Evolutionary conservation across 345 rosid species (phyloP).

Genomic region (Boechera divaricarpa): DNA sequence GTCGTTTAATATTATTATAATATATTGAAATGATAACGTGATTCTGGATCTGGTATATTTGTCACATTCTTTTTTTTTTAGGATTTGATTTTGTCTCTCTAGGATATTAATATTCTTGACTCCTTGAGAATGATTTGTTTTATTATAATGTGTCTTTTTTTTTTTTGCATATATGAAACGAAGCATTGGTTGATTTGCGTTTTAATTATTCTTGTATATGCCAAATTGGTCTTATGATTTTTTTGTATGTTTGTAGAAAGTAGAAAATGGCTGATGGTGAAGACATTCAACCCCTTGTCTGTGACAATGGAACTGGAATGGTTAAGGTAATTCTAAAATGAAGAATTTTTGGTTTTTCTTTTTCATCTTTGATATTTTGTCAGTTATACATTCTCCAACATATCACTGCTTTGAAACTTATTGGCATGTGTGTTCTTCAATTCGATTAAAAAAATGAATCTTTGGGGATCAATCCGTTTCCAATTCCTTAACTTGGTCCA

Average conservation of each 20-base stretch:
- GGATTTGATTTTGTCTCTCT: constrained; percentile 1
- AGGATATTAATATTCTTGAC: background rate
- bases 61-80: constrained; percentile 7
- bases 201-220: constrained; percentile 10
- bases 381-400: too few relatives aligned
- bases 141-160: background rate
- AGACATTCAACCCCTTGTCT: constrained; percentile 49
- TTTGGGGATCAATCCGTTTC: background rate
- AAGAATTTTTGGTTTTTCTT: background rate
- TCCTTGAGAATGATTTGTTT: constrained; percentile 6
- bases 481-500: background rate
- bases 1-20: constrained; percentile 2
- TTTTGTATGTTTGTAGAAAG: constrained; percentile 10
- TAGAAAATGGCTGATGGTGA: constrained; percentile 44
- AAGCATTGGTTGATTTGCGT: constrained; percentile 16
- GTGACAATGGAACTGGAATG: constrained; percentile 92
- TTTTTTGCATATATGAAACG: background rate
- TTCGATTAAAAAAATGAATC: background rate
- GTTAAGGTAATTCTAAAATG: constrained; percentile 57
- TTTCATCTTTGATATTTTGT: background rate
- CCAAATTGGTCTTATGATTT: constrained; percentile 1
- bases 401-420: too few relatives aligned
- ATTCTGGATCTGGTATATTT: constrained; percentile 28
- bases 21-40: constrained; percentile 18
- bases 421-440: too few relatives aligned